phyloP scores from a whole-genome alignment of 2,329 filamentous ascomycete genomes.

The Beauveria caledonica region DNA sequence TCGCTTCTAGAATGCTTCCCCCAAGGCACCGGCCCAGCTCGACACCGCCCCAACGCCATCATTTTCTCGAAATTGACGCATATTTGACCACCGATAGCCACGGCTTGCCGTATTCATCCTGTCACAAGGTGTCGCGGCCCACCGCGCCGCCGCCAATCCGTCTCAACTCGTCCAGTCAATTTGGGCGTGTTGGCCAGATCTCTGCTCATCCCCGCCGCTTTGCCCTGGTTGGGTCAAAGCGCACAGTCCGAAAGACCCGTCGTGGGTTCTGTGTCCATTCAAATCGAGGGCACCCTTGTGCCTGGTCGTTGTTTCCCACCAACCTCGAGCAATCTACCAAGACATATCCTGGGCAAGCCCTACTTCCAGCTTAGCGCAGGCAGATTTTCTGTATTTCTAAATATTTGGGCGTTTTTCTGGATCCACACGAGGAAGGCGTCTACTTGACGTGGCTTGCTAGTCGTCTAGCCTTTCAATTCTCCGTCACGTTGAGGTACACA shows the following conservation, averaged over 20 bases:
- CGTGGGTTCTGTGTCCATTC: background rate
- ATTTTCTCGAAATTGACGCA: background rate
- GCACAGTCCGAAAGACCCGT: background rate
- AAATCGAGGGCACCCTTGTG: background rate
- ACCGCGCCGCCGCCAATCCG: background rate
- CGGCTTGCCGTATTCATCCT: background rate
- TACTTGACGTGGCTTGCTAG: background rate
- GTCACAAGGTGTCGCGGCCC: background rate
- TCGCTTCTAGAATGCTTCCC: constrained; percentile 8
- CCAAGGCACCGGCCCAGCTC: background rate
- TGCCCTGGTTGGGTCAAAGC: background rate
- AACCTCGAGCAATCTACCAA: background rate
- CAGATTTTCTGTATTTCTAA: background rate
- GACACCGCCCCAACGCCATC: background rate
- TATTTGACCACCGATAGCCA: background rate
- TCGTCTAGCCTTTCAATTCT: background rate
- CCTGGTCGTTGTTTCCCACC: background rate
- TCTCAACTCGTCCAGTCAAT: background rate
- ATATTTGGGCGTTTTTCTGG: background rate
- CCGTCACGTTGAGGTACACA: background rate
- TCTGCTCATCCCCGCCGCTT: background rate
- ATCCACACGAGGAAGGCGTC: background rate
- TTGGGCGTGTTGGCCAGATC: background rate
- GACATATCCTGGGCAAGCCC: background rate
- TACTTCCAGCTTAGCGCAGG: background rate